Evolutionary conservation across 768 basidiomycete genomes (phyloP).

Genomic region (Leccinum pellstonianum): DNA sequence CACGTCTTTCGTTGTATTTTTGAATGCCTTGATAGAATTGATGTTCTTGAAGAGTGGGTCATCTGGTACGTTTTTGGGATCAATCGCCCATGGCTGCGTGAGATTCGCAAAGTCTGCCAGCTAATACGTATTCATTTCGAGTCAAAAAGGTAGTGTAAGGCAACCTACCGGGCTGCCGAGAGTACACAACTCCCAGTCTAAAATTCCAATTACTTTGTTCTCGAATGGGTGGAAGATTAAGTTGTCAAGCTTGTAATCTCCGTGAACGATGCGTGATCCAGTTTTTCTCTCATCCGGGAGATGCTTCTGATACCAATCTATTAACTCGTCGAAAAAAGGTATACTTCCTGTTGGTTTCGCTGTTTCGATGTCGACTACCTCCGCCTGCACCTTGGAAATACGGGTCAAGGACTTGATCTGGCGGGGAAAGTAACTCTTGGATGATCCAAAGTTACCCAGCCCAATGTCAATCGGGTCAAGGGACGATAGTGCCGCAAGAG

Average conservation of each 20-base stretch:
- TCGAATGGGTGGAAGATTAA: conserved; percentile 91
- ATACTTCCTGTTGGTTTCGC: conserved; percentile 62
- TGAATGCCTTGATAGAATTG: conserved; percentile 55
- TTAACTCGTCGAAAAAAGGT: conserved; percentile 68
- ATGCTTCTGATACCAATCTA: conserved; percentile 72
- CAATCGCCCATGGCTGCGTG: conserved; percentile 78
- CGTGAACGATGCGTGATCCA: conserved; percentile 88
- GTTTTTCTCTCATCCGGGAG: conserved; percentile 75
- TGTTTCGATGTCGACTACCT: conserved; percentile 64
- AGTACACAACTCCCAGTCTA: conserved; percentile 98
- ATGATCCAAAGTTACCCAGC: conserved; percentile 67
- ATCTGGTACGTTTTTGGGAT: conserved; percentile 39
- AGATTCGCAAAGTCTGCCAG: conserved; percentile 90
- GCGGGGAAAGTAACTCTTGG: conserved; percentile 84
- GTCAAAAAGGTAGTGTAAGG: background rate
- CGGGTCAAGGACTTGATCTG: conserved; percentile 88
- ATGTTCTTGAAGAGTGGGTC: conserved; percentile 16
- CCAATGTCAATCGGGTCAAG: conserved; percentile 67
- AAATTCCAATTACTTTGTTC: conserved; percentile 88
- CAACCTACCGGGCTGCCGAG: conserved; percentile 80
- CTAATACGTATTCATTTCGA: conserved; percentile 30
- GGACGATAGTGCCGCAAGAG: conserved; percentile 65
- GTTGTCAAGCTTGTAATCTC: conserved; percentile 98
- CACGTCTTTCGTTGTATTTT: conserved; percentile 52
- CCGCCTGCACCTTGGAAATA: conserved; percentile 78